Evolutionary conservation across 2,329 filamentous ascomycete genomes (phyloP).

Genomic region (Setomelanomma holmii): DNA sequence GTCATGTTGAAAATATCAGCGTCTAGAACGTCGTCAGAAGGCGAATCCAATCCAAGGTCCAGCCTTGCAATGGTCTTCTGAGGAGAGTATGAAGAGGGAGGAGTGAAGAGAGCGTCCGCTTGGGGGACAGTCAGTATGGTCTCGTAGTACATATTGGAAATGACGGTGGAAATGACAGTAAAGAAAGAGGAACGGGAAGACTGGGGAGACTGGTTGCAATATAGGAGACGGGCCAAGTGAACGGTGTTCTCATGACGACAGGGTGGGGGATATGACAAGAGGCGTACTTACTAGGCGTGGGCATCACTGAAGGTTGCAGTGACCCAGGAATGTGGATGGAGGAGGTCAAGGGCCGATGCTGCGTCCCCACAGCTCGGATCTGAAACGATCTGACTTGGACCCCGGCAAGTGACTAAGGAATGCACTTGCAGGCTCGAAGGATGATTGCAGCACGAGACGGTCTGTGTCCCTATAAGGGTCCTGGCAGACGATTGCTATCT

Average conservation of each 20-base stretch:
- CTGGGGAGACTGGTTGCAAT: constrained; percentile 18
- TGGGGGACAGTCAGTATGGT: constrained; percentile 48
- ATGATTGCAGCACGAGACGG: constrained; percentile 48
- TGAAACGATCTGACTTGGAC: constrained; percentile 48
- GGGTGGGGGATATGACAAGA: constrained; percentile 33
- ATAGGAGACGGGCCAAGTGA: constrained; percentile 29
- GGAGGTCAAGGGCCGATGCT: constrained; percentile 42
- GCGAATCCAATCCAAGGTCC: constrained; percentile 47
- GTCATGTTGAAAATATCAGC: constrained; percentile 60
- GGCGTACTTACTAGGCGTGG: constrained; percentile 49
- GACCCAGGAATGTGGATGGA: constrained; percentile 44
- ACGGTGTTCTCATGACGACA: constrained; percentile 43
- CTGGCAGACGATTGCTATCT: constrained; percentile 42
- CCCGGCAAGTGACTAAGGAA: constrained; percentile 45
- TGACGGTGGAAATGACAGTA: constrained; percentile 21
- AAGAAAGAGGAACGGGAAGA: constrained; percentile 13
- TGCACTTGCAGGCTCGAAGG: constrained; percentile 39
- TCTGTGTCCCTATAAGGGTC: constrained; percentile 47
- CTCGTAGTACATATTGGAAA: constrained; percentile 44
- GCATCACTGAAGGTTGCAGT: constrained; percentile 50
- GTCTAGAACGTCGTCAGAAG: constrained; percentile 53
- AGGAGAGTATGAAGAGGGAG: constrained; percentile 50
- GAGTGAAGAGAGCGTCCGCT: constrained; percentile 53
- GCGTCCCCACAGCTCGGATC: constrained; percentile 44
- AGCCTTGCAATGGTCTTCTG: constrained; percentile 48